phyloP scores from a whole-genome alignment of 2,329 filamentous ascomycete genomes.

The Podosphaera fusca region DNA sequence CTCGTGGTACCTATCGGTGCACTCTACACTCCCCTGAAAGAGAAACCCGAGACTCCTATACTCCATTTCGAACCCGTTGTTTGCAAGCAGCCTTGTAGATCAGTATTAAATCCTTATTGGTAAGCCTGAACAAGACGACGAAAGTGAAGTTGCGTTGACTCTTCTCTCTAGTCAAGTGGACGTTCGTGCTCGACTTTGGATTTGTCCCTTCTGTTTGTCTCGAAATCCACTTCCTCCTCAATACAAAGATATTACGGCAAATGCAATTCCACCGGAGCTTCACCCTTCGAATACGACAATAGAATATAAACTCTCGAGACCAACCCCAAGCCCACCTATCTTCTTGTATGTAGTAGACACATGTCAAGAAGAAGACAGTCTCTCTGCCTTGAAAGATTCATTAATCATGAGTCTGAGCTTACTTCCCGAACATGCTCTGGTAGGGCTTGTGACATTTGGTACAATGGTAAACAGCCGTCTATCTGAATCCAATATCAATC shows the following conservation, averaged over 20 bases:
- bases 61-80: slow-evolving; percentile 91
- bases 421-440: slow-evolving; percentile 58
- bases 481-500: not conserved
- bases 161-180: slow-evolving; percentile 44
- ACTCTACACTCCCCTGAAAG: slow-evolving; percentile 86
- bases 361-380: slow-evolving; percentile 69
- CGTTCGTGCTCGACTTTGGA: slow-evolving; percentile 64
- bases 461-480: slow-evolving; percentile 46
- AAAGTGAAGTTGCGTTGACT: slow-evolving; percentile 8
- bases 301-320: slow-evolving; percentile 60
- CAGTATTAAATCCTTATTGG: slow-evolving; percentile 94
- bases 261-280: slow-evolving; percentile 62
- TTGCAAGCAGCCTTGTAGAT: slow-evolving; percentile 88
- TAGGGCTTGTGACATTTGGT: slow-evolving; percentile 68
- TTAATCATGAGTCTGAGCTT: slow-evolving; percentile 69
- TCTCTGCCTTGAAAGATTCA: slow-evolving; percentile 65
- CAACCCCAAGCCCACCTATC: slow-evolving; percentile 66
- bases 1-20: slow-evolving; percentile 91
- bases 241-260: slow-evolving; percentile 74
- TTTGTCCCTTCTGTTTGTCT: slow-evolving; percentile 71
- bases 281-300: slow-evolving; percentile 73
- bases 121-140: slow-evolving; percentile 21
- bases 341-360: slow-evolving; percentile 76
- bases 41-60: slow-evolving; percentile 71
- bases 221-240: slow-evolving; percentile 63